A percentile compares a stretch with the other conserved stretches of the same genome.
phyloP scores from a whole-genome alignment of 257 asterid species.

The Henckelia pumila region DNA sequence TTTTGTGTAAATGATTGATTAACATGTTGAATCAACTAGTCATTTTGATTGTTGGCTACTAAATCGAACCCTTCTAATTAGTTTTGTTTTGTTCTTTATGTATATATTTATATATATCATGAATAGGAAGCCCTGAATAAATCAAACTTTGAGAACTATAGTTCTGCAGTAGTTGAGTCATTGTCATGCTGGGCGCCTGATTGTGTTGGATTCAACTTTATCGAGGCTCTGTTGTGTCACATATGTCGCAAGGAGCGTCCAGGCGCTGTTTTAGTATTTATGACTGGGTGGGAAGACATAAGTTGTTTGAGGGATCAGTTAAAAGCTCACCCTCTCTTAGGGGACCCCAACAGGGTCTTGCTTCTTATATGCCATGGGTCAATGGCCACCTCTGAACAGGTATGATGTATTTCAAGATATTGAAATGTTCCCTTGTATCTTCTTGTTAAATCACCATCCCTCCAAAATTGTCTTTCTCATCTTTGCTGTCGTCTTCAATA shows the following conservation, averaged over 20 bases:
- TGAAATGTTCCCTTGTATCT: background rate
- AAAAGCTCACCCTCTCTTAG: slow-evolving; percentile 96
- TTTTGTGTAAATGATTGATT: slow-evolving; percentile 3
- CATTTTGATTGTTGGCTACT: slow-evolving; percentile 20
- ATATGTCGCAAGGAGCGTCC: slow-evolving; percentile 95
- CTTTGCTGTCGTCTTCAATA: slow-evolving; percentile 11
- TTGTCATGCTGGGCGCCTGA: slow-evolving; percentile 89
- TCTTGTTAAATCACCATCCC: slow-evolving; percentile 1
- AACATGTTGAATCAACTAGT: slow-evolving; percentile 8
- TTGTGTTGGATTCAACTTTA: slow-evolving; percentile 87
- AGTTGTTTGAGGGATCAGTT: slow-evolving; percentile 93
- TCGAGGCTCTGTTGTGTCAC: slow-evolving; percentile 91
- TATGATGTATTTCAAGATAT: slow-evolving; percentile 23
- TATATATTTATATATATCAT: slow-evolving; percentile 22
- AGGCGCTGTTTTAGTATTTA: slow-evolving; percentile 88
- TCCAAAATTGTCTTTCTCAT: slow-evolving; percentile 4
- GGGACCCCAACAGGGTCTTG: slow-evolving; percentile 95
- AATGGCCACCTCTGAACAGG: slow-evolving; percentile 98
- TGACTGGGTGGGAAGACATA: slow-evolving; percentile 99
- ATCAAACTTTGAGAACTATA: slow-evolving; percentile 78
- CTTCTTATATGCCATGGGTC: slow-evolving; percentile 94
- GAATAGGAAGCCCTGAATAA: slow-evolving; percentile 79
- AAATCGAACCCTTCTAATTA: slow-evolving; percentile 17
- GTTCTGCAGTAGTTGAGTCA: slow-evolving; percentile 85
- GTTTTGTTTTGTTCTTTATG: slow-evolving; percentile 20